These are phyloP conservation scores for Quercus phellos DNA, from an alignment of 331 rosid genomes.

Conservation along the genomic window DNA sequence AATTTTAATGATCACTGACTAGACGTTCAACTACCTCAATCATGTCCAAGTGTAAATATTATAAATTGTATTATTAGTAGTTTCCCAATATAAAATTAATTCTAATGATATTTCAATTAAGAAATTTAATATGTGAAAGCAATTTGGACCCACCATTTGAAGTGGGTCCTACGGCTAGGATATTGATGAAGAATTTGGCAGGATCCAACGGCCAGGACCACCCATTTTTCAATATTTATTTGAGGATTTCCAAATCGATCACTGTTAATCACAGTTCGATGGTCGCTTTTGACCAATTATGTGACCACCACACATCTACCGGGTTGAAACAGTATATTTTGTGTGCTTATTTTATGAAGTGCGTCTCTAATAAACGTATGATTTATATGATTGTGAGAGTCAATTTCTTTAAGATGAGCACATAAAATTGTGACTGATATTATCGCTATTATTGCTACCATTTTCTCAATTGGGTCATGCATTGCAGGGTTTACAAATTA, in stretches of 20 bases:
- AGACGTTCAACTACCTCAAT: neutral
- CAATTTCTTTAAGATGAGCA: rapidly evolving
- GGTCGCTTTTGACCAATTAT: neutral
- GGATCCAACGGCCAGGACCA: neutral
- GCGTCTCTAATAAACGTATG: rapidly evolving
- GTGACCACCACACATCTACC: no score
- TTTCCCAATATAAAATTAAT: neutral
- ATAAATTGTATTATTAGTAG: neutral
- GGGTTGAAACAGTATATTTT: no score
- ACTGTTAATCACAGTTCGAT: neutral
- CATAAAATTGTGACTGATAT: no score
- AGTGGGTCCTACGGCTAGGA: neutral
- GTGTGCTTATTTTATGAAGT: no score
- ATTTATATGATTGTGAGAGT: no score
- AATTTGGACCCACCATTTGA: neutral
- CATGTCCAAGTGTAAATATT: neutral
- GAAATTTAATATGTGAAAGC: neutral
- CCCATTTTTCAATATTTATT: neutral
- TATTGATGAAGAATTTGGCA: neutral
- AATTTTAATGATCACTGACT: neutral
- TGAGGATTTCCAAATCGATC: neutral
- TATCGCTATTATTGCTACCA: neutral
- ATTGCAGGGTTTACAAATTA: neutral
- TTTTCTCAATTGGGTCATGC: neutral
- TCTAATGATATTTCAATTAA: neutral